These are phyloP conservation scores for Acaromyces ingoldii DNA, from an alignment of 1,284 basidiomycete species.

Conservation along the genomic window DNA sequence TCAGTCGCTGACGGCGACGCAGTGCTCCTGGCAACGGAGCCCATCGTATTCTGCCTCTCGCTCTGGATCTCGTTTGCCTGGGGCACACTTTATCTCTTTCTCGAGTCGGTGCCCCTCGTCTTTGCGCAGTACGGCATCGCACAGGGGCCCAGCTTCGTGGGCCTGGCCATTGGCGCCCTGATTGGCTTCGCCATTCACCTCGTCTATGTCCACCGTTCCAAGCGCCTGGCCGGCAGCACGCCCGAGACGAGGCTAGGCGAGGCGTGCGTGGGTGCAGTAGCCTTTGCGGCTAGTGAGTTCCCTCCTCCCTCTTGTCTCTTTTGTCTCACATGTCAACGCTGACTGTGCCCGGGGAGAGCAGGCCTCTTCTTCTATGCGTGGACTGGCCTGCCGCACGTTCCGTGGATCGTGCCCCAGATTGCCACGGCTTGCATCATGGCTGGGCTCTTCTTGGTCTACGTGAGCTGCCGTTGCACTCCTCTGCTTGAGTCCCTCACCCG, in stretches of 20 bases:
- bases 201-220: slow-evolving; percentile 56
- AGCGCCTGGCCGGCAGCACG: slow-evolving; percentile 15
- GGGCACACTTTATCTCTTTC: slow-evolving; percentile 45
- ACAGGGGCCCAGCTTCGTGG: slow-evolving; percentile 23
- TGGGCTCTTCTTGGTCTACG: slow-evolving; percentile 49
- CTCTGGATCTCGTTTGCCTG: slow-evolving; percentile 48
- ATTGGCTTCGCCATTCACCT: slow-evolving; percentile 55
- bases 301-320: no score
- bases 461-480: no score
- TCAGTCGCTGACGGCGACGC: no score
- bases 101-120: slow-evolving; percentile 42
- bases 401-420: slow-evolving; percentile 8
- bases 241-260: slow-evolving; percentile 55
- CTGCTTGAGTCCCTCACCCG: no score
- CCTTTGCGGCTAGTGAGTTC: slow-evolving; percentile 18
- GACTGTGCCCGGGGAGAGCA: not conserved
- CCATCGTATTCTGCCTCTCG: slow-evolving; percentile 61
- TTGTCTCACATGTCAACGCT: no score
- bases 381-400: slow-evolving; percentile 40
- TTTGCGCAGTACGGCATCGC: slow-evolving; percentile 61
- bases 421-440: slow-evolving; percentile 22
- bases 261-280: slow-evolving; percentile 47
- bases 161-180: slow-evolving; percentile 24
- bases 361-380: slow-evolving; percentile 39
- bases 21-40: slow-evolving; percentile 61